Evolutionary conservation across 768 basidiomycete genomes (phyloP).

Genomic region (Kwoniella shandongensis): DNA sequence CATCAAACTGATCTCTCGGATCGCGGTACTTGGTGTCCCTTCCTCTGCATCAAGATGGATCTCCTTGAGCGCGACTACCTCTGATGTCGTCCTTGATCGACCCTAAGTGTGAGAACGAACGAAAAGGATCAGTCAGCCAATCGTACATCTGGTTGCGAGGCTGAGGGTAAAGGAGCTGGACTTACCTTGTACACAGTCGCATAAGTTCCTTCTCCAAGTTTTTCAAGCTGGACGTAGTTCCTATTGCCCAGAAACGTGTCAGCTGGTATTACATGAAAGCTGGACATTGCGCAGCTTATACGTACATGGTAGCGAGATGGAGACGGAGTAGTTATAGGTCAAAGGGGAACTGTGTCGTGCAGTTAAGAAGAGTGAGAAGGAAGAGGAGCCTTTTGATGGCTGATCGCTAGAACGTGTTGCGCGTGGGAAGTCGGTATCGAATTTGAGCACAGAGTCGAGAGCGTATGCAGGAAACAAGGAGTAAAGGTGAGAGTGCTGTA

Average conservation of each 20-base stretch:
- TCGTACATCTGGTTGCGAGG: not conserved
- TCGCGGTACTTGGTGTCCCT: conserved; percentile 96
- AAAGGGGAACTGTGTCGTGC: too few species aligned
- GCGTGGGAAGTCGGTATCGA: too few species aligned
- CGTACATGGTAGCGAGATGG: conserved; percentile 1
- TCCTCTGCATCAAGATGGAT: conserved; percentile 99
- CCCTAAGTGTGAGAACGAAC: conserved; percentile 56
- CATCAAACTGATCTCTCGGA: conserved; percentile 98
- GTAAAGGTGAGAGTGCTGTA: too few species aligned
- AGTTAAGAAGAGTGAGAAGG: too few species aligned
- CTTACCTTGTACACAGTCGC: conserved; percentile 94
- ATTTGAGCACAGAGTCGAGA: too few species aligned
- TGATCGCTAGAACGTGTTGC: too few species aligned
- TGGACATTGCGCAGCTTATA: too few species aligned
- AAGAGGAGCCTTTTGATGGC: too few species aligned
- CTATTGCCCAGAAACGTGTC: conserved; percentile 22
- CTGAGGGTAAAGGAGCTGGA: not conserved
- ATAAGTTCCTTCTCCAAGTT: conserved; percentile 87
- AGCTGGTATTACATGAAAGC: too few species aligned
- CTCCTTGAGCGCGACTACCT: conserved; percentile 97
- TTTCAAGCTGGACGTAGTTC: conserved; percentile 70
- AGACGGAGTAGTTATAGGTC: not conserved
- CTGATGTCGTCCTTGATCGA: conserved; percentile 93
- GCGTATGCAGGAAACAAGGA: too few species aligned
- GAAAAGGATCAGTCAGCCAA: not conserved